A percentile compares a stretch with the other conserved stretches of the same genome.
Evolutionary conservation across 441 rosid species (phyloP).

Genomic region (Macaranga tanarius): DNA sequence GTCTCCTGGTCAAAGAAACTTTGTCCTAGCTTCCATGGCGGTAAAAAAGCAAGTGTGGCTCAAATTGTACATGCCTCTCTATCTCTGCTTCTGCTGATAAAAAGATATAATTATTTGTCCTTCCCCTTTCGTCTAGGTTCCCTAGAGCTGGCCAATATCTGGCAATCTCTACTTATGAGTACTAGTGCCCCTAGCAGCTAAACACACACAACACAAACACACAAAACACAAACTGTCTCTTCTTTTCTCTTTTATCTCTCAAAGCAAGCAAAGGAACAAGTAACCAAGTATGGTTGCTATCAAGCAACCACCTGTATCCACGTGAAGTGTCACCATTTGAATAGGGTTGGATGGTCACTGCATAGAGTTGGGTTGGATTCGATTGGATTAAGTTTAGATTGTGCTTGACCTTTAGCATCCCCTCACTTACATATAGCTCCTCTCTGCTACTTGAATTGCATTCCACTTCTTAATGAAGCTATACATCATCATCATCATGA

Average conservation of each 20-base stretch:
- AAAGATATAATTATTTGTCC: slow-evolving; percentile 32
- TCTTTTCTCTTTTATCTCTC: slow-evolving; percentile 8
- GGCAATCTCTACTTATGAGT: slow-evolving; percentile 24
- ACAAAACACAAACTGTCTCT: not conserved
- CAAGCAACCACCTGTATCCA: slow-evolving; percentile 45
- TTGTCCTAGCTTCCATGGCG: slow-evolving; percentile 19
- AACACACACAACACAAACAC: not conserved
- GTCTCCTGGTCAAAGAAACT: slow-evolving; percentile 44
- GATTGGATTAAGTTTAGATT: not conserved
- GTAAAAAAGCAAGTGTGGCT: slow-evolving; percentile 22
- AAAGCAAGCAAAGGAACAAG: slow-evolving; percentile 15
- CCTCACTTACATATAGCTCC: slow-evolving; percentile 5
- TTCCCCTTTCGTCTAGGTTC: slow-evolving; percentile 26
- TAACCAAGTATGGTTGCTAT: slow-evolving; percentile 33
- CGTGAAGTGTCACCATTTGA: slow-evolving; percentile 39
- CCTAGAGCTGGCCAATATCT: slow-evolving; percentile 36
- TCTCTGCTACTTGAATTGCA: too few species aligned
- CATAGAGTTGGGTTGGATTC: not conserved
- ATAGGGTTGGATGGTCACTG: not conserved
- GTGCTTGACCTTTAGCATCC: slow-evolving; percentile 11
- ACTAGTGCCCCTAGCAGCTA: not conserved
- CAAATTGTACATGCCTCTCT: slow-evolving; percentile 10
- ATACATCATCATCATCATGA: not conserved
- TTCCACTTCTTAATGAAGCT: too few species aligned
- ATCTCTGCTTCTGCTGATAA: slow-evolving; percentile 7